Base-by-base conservation (phyloP, 176 grass and related monocot species). In the Aechmea fasciata region DNA sequence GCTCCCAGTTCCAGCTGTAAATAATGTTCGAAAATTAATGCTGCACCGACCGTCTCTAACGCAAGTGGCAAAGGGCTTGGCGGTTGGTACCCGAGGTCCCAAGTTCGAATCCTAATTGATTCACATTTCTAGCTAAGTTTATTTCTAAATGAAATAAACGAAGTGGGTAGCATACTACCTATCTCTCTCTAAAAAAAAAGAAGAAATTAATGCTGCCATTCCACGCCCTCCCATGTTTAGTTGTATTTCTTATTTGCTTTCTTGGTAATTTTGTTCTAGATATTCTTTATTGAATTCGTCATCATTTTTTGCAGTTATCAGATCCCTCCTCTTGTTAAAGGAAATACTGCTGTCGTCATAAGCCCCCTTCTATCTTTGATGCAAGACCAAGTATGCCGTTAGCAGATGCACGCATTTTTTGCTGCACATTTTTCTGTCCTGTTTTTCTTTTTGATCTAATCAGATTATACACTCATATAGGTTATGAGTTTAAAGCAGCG, bases 331-430 rank as follows among this genome's bases (percentile, higher is more conserved):
- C 64, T 96, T 11, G 69, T 89, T 71, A 77, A 78, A 28, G 80
- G 85, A 67, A 96, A 92, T 69, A 96, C 88, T 65, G 78, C 88
- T 62, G 79, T 92, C 70, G 73, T 96, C 52, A 82, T 96, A 57
- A 92, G 86, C 52, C 93, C 88, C 73, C 92, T 92, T 65, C 67
- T 96, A 57, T 92, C 92, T 63, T 73, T 92, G 72, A 96, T 96
- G 83, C 92, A 96, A 77, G 86, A 96, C 47, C 88, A 96, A 86
- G 92, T 84, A 79, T 47, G 25, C 23, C 66, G 15, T 61, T 49
- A 71, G 6, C 26, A 68, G 52, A 50, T 18, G 52, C 47, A 62
- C 13, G 28, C 7, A n/a, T 50, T 71, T 83, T n/a, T 47, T 9
- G 68, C 17, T 4, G 47, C 51, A 10, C 18, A 13, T 18, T 33